Conservation (phyloP, 225 moss, liverwort and hornwort species). For the Antitrichia curtipendula region DNA sequence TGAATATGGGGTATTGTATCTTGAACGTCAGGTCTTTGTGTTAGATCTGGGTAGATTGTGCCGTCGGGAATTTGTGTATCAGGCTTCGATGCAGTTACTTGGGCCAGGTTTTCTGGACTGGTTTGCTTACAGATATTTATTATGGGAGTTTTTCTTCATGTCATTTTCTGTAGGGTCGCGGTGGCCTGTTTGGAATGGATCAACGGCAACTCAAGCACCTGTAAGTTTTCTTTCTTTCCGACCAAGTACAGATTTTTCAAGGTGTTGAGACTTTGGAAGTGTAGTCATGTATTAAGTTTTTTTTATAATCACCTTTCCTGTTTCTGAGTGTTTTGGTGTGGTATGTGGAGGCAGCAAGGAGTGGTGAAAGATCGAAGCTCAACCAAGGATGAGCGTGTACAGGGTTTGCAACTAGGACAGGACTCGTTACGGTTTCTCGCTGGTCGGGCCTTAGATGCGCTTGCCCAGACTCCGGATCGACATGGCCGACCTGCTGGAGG, state of each 20-base stretch:
- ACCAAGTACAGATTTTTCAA: not conserved
- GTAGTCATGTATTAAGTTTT: not conserved
- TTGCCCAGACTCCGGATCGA: slow-evolving; percentile 21
- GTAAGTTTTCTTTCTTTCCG: not conserved
- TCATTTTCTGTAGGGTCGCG: slow-evolving; percentile 21
- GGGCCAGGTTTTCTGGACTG: not conserved
- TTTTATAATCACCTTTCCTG: not conserved
- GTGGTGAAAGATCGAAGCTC: not conserved
- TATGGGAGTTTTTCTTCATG: not conserved
- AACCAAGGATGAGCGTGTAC: not conserved
- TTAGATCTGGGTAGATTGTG: not conserved
- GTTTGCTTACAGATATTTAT: not conserved
- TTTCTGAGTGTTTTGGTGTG: not conserved
- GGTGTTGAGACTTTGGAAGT: not conserved
- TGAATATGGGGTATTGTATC: not conserved
- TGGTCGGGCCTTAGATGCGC: slow-evolving; percentile 29
- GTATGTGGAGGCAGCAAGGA: slow-evolving; percentile 5
- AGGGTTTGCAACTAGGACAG: not conserved
- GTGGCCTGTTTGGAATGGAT: slow-evolving; percentile 29
- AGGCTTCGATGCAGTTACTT: not conserved
- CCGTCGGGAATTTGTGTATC: not conserved
- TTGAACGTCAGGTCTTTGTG: not conserved
- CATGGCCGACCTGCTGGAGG: not conserved
- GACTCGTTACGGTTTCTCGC: slow-evolving; percentile 3
- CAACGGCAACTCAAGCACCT: not conserved